Percentiles rank a stretch among this genome's conserved stretches.
These are phyloP conservation scores for Lotmaria passim DNA, from an alignment of 208 protist genomes.

Conservation along the genomic window DNA sequence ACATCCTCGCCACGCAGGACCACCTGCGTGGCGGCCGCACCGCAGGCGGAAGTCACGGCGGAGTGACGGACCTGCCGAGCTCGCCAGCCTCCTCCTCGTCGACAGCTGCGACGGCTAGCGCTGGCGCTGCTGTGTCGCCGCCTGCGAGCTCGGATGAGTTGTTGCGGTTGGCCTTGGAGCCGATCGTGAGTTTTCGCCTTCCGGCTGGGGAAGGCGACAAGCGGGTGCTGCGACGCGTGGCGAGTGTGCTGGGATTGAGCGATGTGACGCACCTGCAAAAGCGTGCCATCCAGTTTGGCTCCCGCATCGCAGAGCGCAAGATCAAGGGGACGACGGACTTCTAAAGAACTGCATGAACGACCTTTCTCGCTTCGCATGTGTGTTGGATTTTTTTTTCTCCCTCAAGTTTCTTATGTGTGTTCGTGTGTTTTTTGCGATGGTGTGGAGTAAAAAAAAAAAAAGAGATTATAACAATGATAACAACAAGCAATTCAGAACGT, in stretches of 20 bases:
- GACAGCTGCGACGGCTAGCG: background rate
- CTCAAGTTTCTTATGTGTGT: too few species aligned
- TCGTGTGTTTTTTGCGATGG: background rate
- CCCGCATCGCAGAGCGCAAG: conserved; percentile 90
- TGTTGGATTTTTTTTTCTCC: too few species aligned
- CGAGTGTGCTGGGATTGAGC: conserved; percentile 81
- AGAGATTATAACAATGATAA: too few species aligned
- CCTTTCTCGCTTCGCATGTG: background rate
- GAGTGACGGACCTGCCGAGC: background rate
- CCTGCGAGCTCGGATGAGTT: conserved; percentile 34
- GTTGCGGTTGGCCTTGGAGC: conserved; percentile 52
- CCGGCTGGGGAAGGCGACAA: conserved; percentile 93
- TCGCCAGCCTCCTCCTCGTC: background rate
- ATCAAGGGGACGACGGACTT: conserved; percentile 44
- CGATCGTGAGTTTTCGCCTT: conserved; percentile 72
- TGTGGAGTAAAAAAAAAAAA: background rate
- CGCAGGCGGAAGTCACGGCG: background rate
- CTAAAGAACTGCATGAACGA: background rate
- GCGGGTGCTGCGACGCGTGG: conserved; percentile 84
- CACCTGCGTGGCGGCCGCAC: background rate
- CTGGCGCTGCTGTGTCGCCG: background rate
- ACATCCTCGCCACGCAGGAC: conserved; percentile 18
- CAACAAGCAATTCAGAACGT: too few species aligned
- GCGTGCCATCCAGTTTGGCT: conserved; percentile 98
- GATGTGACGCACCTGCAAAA: conserved; percentile 89